These are phyloP conservation scores for Trapa incisa DNA, from an alignment of 345 rosid genomes.

Conservation along the genomic window DNA sequence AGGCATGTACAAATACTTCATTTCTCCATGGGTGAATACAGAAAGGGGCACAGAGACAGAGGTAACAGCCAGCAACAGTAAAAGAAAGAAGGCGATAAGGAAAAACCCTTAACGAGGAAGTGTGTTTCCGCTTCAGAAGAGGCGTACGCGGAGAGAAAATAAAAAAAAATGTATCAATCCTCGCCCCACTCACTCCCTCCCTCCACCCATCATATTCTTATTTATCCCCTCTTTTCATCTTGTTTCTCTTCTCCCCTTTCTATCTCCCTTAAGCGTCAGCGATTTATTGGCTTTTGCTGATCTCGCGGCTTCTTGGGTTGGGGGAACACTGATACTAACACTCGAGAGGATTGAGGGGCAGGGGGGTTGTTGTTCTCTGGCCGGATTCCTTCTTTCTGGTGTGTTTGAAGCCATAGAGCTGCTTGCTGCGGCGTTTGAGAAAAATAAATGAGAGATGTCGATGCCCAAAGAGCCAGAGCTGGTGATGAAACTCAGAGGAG, in stretches of 20 bases:
- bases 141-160: neutral
- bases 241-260: neutral
- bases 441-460: constrained; percentile 35
- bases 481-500: constrained; percentile 88
- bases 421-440: neutral
- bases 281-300: neutral
- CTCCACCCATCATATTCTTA: neutral
- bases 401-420: neutral
- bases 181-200: neutral
- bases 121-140: neutral
- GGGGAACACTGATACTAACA: neutral
- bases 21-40: neutral
- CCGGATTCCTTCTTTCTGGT: neutral
- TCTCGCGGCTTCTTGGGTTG: neutral
- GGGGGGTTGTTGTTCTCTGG: neutral
- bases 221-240: neutral
- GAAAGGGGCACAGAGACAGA: neutral
- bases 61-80: neutral
- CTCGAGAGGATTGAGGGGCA: neutral
- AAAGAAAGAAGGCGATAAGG: too few species aligned
- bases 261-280: too few species aligned
- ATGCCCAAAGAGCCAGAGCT: constrained; percentile 73
- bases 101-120: neutral
- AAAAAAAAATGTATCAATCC: neutral
- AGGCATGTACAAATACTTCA: neutral